phyloP scores from a whole-genome alignment of 176 grass and related monocot species.

The Microstegium vimineum region DNA sequence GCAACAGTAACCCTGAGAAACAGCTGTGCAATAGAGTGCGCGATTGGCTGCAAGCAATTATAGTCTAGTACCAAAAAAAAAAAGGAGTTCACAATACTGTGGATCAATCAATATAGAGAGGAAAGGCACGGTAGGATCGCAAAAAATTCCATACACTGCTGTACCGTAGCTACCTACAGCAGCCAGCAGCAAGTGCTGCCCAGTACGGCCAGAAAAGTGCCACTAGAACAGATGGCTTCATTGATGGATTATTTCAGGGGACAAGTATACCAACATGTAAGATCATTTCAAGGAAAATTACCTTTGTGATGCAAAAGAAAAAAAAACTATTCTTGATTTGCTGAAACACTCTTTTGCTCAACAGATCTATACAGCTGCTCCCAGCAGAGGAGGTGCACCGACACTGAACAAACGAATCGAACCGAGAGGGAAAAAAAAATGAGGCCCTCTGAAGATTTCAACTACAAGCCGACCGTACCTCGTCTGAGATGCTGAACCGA shows the following conservation, averaged over 20 bases:
- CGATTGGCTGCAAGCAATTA: not conserved
- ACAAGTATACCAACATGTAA: slow-evolving; percentile 16
- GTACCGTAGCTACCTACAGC: not conserved
- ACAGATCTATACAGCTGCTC: slow-evolving; percentile 48
- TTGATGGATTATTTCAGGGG: slow-evolving; percentile 20
- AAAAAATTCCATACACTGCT: slow-evolving; percentile 21
- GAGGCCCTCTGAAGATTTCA: slow-evolving; percentile 18
- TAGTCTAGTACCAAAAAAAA: not conserved
- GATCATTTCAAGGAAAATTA: slow-evolving; percentile 22
- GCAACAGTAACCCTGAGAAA: not conserved
- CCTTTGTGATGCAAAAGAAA: not conserved
- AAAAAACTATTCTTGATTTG: slow-evolving; percentile 31
- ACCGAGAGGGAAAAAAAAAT: slow-evolving; percentile 12
- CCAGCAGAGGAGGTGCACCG: slow-evolving; percentile 21
- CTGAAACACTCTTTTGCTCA: slow-evolving; percentile 28
- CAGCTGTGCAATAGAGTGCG: not conserved
- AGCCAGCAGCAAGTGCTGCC: not conserved
- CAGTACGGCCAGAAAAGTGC: slow-evolving; percentile 23
- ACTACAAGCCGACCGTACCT: slow-evolving; percentile 16
- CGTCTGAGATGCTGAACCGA: slow-evolving; percentile 10
- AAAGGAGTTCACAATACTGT: not conserved
- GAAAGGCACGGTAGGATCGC: not conserved
- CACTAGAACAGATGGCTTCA: slow-evolving; percentile 24
- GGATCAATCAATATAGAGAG: not conserved
- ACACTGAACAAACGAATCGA: slow-evolving; percentile 43